Evolutionary conservation across 306 rosid species (phyloP).

Genomic region (Prinsepia uniflora): DNA sequence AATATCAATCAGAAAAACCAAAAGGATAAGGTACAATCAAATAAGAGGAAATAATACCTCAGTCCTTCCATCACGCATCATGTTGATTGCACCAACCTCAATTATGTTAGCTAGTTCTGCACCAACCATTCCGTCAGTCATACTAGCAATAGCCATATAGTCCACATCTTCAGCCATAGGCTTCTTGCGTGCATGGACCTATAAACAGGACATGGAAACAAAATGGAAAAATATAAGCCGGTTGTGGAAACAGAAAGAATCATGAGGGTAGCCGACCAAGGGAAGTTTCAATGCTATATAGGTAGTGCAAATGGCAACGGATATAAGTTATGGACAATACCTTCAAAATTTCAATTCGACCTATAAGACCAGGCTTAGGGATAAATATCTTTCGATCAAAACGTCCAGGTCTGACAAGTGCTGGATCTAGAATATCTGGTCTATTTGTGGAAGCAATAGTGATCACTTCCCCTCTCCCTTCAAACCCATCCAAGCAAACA

Average conservation of each 20-base stretch:
- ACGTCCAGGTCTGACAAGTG: conserved; percentile 96
- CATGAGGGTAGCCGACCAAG: conserved; percentile 1
- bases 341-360: conserved; percentile 90
- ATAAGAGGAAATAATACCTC: conserved; percentile 50
- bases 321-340: conserved; percentile 27
- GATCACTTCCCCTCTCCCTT: conserved; percentile 96
- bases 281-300: conserved; percentile 14
- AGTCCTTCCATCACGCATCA: conserved; percentile 88
- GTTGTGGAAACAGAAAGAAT: conserved; percentile 17
- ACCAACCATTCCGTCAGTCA: conserved; percentile 99
- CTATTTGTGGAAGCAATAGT: conserved; percentile 97
- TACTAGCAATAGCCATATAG: conserved; percentile 83
- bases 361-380: conserved; percentile 93
- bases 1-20: neutral
- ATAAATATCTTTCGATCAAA: conserved; percentile 88
- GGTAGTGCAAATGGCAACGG: conserved; percentile 5
- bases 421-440: conserved; percentile 95
- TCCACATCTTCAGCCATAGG: conserved; percentile 94
- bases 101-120: conserved; percentile 95
- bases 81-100: conserved; percentile 96
- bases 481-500: conserved; percentile 94
- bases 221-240: conserved; percentile 17
- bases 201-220: conserved; percentile 22
- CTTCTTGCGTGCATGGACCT: conserved; percentile 98
- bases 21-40: neutral